Base-by-base conservation (phyloP, 2,329 filamentous ascomycete species). In the Stemphylium vesicarium region DNA sequence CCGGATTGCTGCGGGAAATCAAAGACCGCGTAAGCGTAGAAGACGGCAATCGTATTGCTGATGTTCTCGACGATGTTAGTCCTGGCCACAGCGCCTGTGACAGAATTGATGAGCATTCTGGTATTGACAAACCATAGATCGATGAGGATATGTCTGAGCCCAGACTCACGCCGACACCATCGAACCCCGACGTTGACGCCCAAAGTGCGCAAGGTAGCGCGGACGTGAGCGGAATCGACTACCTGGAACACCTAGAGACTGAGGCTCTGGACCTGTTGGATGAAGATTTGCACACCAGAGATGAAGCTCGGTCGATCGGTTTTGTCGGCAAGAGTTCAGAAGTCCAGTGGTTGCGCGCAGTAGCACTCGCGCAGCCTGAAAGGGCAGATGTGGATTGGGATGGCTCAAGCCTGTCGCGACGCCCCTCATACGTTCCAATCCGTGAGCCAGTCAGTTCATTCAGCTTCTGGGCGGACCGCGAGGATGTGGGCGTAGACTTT, bases 291-390 rank as follows among this genome's bases (percentile, higher is more conserved):
- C 65, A 67, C 31, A 55, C 59, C 10, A 63, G 61, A 31, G 62
- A 70, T 8, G 58, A 56, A 29, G 63, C 65, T 20, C 61, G 65
- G 7, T 66, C 72, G 4, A 73, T 71, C 4, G 72, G 73, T 2
- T 74, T 75, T 48, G 48, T 74, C n/a, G 73, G 71, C 2, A 67
- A 64, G 31, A 68, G 60, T 35, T 74, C 72, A 1, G 72, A 74
- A 26, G 56, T 73, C 10, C 67, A 72, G 24, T 74, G 73, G 72
- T 39, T 73, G 22, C 69, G 69, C 18, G 56, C 62, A 36, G 65
- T 65, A 12, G 52, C 58, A 12, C 52, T 68, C 29, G 59, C 70
- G 1, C 64, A 69, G 4, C 42, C 56, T 3, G 67, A 71, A 20
- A 59, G 57, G 45, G 12, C 12, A 6, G 55, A 65, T 9, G 53